Conservation (phyloP, 306 rosid genomes). For the Pachyrhizus erosus region DNA sequence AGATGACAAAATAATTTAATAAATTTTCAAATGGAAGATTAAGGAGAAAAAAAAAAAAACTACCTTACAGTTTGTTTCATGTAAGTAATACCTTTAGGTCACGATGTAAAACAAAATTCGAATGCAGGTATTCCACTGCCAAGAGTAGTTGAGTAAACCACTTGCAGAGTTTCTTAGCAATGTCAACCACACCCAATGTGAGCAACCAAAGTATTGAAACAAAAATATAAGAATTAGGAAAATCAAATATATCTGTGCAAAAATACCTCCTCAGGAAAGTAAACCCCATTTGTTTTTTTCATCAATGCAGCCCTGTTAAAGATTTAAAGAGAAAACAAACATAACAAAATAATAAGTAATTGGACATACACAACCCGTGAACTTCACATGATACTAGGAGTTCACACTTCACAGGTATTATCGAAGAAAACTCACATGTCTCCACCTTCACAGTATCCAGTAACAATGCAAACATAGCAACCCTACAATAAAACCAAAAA, state of each 20-base stretch:
- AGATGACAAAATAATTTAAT: slow-evolving; percentile 40
- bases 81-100: slow-evolving; percentile 74
- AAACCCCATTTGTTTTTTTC: slow-evolving; percentile 85
- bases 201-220: slow-evolving; percentile 33
- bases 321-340: slow-evolving; percentile 25
- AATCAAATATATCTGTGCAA: slow-evolving; percentile 17
- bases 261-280: slow-evolving; percentile 90
- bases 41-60: neutral
- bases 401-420: neutral
- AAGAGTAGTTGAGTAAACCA: slow-evolving; percentile 85
- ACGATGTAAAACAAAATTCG: slow-evolving; percentile 86
- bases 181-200: slow-evolving; percentile 44
- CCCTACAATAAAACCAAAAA: slow-evolving; percentile 69
- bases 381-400: slow-evolving; percentile 15
- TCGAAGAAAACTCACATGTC: slow-evolving; percentile 75
- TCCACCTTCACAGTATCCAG: slow-evolving; percentile 99
- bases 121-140: slow-evolving; percentile 90
- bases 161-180: slow-evolving; percentile 86
- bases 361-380: neutral
- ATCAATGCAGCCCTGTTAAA: slow-evolving; percentile 82
- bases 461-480: slow-evolving; percentile 96
- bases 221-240: slow-evolving; percentile 1
- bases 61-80: slow-evolving; percentile 1
- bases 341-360: slow-evolving; percentile 3
- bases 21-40: neutral